Evolutionary conservation across 352 stramenopile genomes (phyloP).

Genomic region (Halophytophthora polymorphica): DNA sequence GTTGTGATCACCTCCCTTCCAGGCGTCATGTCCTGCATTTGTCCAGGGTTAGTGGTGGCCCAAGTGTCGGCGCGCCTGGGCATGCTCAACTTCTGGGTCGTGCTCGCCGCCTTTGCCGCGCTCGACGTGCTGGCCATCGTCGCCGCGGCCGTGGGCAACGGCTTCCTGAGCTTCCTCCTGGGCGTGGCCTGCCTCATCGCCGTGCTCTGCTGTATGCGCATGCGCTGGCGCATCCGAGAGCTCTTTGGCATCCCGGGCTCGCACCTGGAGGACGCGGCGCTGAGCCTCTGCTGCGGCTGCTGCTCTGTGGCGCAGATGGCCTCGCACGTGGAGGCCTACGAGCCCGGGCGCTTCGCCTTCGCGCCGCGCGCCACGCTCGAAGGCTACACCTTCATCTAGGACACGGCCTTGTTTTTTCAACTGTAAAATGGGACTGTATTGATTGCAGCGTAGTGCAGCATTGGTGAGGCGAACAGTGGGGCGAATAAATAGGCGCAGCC

Average conservation of each 20-base stretch:
- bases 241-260: conserved; percentile 66
- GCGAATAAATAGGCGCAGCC: too few species aligned
- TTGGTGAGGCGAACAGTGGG: too few species aligned
- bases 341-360: conserved; percentile 60
- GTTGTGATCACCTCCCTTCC: background rate
- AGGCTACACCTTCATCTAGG: conserved; percentile 57
- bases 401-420: background rate
- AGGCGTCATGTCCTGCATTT: conserved; percentile 71
- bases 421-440: too few species aligned
- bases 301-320: conserved; percentile 80
- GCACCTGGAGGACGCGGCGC: conserved; percentile 42
- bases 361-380: conserved; percentile 58
- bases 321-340: conserved; percentile 77
- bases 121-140: conserved; percentile 58
- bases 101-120: conserved; percentile 39
- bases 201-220: conserved; percentile 36
- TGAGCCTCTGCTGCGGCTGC: conserved; percentile 59
- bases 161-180: conserved; percentile 53
- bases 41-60: conserved; percentile 52
- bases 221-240: conserved; percentile 59
- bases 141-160: conserved; percentile 17
- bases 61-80: conserved; percentile 63
- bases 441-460: too few species aligned
- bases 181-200: conserved; percentile 35
- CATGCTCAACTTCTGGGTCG: conserved; percentile 55